Base-by-base conservation (phyloP, 2,329 filamentous ascomycete genomes). In the Trichoderma sp. region DNA sequence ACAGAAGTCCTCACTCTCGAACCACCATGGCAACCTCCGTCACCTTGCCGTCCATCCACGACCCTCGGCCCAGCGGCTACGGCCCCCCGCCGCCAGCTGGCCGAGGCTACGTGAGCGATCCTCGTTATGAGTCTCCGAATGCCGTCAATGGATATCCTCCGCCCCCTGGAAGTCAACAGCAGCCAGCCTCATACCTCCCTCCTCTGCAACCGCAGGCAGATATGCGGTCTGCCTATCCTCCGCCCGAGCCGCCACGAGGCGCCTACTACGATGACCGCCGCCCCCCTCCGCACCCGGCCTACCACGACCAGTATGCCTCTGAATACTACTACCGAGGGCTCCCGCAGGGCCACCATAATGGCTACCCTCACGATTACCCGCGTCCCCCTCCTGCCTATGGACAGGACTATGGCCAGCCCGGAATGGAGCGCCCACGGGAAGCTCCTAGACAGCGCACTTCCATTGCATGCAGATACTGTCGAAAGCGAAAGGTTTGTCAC, bases 381-480 rank as follows among this genome's bases (percentile, higher is more conserved):
- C 73, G 76, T 18, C 76, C 78, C 65, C 76, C 77, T 15, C 76
- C 79, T 58, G 76, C 78, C 7, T 80, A 81, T 62, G 77, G 77
- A 67, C 78, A 79, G 9, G 82, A 82, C 21, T 83, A 82, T 65
- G 80, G 75, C 7, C 78, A 78, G 56, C 74, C 78, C 21, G 82
- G 80, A 51, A 80, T 76, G 24, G 79, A 32, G 79, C 82, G 43
- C 79, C 81, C 21, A 14, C 43, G 69, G 21, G 84, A 86, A 24
- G 87, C 88, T 4, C 88, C 88, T 1, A 82, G 87, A 26, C 87
- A 89, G 77, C 82, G 88, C 34, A 89, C 87, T 2, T 89, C 87
- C 0, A 89, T 89, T 74, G 87, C 87, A 4, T 90, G 88, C 77
- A 83, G 86, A 69, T 90, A 90, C 74, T 90, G 88, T 77, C 81